phyloP scores from a whole-genome alignment of 768 basidiomycete species.

The Sistotremastrum niveocremeum region DNA sequence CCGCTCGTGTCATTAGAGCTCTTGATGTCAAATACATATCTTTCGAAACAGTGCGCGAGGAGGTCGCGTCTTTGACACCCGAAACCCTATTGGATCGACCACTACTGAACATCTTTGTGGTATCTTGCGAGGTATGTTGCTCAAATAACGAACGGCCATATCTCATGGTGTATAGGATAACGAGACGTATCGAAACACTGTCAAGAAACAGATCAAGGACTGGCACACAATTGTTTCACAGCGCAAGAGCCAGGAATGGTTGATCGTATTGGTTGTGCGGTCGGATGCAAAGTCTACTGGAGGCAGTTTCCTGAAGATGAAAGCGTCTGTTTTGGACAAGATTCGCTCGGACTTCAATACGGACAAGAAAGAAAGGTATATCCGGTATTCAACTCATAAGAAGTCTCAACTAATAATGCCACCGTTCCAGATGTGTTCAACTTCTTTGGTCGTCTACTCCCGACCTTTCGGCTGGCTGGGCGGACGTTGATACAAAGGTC shows the following conservation, averaged over 20 bases:
- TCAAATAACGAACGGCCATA: conserved; percentile 6
- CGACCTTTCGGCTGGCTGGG: conserved; percentile 73
- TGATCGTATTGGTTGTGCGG: conserved; percentile 75
- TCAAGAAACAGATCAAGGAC: conserved; percentile 82
- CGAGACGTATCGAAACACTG: conserved; percentile 64
- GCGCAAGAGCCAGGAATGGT: conserved; percentile 84
- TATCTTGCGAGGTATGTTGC: conserved; percentile 69
- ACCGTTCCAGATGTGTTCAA: conserved; percentile 55
- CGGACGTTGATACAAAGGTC: conserved; percentile 73
- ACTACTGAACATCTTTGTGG: conserved; percentile 73
- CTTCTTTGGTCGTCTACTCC: conserved; percentile 60
- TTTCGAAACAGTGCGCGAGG: conserved; percentile 56
- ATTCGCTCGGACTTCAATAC: conserved; percentile 84
- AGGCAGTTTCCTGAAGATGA: conserved; percentile 71
- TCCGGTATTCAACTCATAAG: conserved; percentile 4
- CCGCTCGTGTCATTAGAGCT: conserved; percentile 78
- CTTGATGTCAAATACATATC: conserved; percentile 64
- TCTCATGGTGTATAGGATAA: conserved; percentile 27
- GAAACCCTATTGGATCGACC: conserved; percentile 75
- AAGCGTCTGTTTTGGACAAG: conserved; percentile 77
- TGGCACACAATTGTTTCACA: conserved; percentile 62
- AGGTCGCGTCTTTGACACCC: conserved; percentile 62
- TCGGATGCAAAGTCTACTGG: conserved; percentile 48
- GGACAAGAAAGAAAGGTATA: conserved; percentile 74
- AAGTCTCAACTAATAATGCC: conserved; percentile 7